These are phyloP conservation scores for Glarea lozoyensis DNA, from an alignment of 495 filamentous ascomycete species.

Conservation along the genomic window DNA sequence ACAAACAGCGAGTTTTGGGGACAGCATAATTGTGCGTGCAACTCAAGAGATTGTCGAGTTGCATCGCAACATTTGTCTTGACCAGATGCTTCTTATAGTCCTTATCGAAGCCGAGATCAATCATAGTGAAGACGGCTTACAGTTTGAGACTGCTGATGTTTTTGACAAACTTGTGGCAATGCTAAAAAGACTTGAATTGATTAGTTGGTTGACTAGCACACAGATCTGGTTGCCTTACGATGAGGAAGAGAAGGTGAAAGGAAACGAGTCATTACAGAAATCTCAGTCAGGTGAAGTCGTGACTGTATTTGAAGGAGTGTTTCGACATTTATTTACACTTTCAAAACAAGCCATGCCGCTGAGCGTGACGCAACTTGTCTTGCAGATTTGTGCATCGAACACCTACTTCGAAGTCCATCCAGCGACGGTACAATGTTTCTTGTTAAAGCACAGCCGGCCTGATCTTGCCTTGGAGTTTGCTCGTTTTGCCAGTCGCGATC, in stretches of 20 bases:
- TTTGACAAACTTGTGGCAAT: conserved; percentile 58
- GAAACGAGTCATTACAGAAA: conserved; percentile 25
- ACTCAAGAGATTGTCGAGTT: conserved; percentile 69
- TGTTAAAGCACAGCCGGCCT: conserved; percentile 58
- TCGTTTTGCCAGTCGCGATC: conserved; percentile 51
- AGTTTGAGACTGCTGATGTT: conserved; percentile 58
- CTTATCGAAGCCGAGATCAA: conserved; percentile 76
- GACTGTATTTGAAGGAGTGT: conserved; percentile 40
- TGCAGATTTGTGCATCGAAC: conserved; percentile 26
- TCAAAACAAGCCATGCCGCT: conserved; percentile 36
- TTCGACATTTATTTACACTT: conserved; percentile 41
- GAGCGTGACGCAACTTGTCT: conserved; percentile 45
- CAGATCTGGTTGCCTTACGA: conserved; percentile 33
- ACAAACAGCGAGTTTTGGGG: conserved; percentile 60
- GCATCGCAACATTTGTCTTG: conserved; percentile 61
- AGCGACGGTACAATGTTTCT: conserved; percentile 54
- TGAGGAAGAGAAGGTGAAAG: conserved; percentile 24
- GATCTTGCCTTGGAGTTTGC: conserved; percentile 70
- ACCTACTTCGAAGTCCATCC: conserved; percentile 42
- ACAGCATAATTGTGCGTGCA: conserved; percentile 59
- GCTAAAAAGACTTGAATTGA: conserved; percentile 65
- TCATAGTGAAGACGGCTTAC: conserved; percentile 50
- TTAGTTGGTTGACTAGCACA: conserved; percentile 70
- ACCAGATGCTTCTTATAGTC: conserved; percentile 72
- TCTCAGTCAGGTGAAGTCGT: conserved; percentile 30